A percentile compares a stretch with the other conserved stretches of the same genome.
Evolutionary conservation across 2,329 filamentous ascomycete species (phyloP).

Genomic region (Colletotrichum sidae): DNA sequence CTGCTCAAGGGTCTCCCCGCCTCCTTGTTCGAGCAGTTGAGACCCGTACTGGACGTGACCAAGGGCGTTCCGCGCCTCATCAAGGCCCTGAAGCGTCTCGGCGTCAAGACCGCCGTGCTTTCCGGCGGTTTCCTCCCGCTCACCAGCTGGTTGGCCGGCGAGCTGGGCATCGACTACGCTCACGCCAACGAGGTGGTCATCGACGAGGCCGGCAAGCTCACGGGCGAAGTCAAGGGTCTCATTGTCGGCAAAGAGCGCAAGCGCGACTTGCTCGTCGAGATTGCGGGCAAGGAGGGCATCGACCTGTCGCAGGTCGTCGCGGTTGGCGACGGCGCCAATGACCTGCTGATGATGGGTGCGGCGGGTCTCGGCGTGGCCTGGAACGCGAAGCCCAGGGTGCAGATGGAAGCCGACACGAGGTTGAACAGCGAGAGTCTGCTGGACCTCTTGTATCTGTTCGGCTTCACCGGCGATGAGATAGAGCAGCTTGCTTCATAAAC

Average conservation of each 20-base stretch:
- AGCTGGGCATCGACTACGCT: constrained; percentile 88
- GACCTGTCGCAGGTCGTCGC: constrained; percentile 75
- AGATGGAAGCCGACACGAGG: constrained; percentile 79
- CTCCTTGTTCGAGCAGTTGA: constrained; percentile 82
- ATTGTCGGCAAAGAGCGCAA: constrained; percentile 85
- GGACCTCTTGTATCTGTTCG: constrained; percentile 80
- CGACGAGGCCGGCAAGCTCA: constrained; percentile 69
- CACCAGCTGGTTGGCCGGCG: constrained; percentile 84
- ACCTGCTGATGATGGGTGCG: constrained; percentile 81
- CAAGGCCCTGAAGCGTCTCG: constrained; percentile 78
- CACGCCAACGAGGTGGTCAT: constrained; percentile 86
- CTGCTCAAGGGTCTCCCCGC: constrained; percentile 84
- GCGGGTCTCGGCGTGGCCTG: constrained; percentile 85
- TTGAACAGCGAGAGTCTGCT: constrained; percentile 78
- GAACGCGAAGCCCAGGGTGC: constrained; percentile 86
- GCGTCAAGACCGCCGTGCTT: constrained; percentile 89
- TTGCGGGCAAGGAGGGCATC: constrained; percentile 76
- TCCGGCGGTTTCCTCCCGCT: constrained; percentile 93
- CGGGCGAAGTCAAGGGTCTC: constrained; percentile 76
- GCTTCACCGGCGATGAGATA: constrained; percentile 75
- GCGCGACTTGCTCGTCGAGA: constrained; percentile 75
- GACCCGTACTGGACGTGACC: constrained; percentile 81
- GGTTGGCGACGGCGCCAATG: constrained; percentile 86
- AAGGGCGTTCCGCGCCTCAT: constrained; percentile 83
- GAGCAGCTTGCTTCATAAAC: constrained; percentile 53